phyloP scores from a whole-genome alignment of 441 rosid species.

The Omphalea diandra region DNA sequence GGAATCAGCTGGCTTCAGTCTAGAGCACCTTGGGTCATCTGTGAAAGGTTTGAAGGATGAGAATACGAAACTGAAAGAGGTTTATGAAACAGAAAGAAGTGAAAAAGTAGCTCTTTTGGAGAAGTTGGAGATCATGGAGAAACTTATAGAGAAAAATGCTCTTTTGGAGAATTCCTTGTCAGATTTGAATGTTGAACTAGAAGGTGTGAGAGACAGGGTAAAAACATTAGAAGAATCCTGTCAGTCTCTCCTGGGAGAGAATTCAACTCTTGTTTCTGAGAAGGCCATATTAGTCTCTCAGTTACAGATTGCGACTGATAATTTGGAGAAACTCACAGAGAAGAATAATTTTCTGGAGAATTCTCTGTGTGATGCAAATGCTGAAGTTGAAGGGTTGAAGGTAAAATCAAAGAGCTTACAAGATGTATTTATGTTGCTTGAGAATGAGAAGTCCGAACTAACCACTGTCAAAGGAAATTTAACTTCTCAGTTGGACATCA shows the following conservation, averaged over 20 bases:
- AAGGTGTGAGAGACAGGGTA: slow-evolving; percentile 63
- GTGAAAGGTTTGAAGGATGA: slow-evolving; percentile 68
- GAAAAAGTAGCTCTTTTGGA: slow-evolving; percentile 63
- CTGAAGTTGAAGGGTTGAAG: slow-evolving; percentile 65
- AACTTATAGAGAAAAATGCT: slow-evolving; percentile 68
- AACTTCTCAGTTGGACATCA: slow-evolving; percentile 50
- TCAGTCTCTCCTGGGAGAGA: slow-evolving; percentile 54
- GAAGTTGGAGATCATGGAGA: slow-evolving; percentile 76
- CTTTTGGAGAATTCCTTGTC: slow-evolving; percentile 83
- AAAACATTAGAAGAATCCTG: slow-evolving; percentile 61
- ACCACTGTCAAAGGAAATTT: slow-evolving; percentile 47
- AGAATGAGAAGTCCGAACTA: slow-evolving; percentile 59
- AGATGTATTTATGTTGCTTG: slow-evolving; percentile 53
- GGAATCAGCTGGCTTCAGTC: slow-evolving; percentile 61
- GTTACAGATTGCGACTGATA: slow-evolving; percentile 52
- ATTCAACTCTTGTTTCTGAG: slow-evolving; percentile 61
- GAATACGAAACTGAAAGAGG: slow-evolving; percentile 52
- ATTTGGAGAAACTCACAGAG: slow-evolving; percentile 60
- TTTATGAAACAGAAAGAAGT: slow-evolving; percentile 43
- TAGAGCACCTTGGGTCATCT: slow-evolving; percentile 57
- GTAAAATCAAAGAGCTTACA: slow-evolving; percentile 55
- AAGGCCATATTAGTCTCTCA: slow-evolving; percentile 54
- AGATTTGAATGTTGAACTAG: slow-evolving; percentile 79
- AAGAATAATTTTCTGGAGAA: slow-evolving; percentile 63
- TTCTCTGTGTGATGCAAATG: slow-evolving; percentile 64